Percentiles rank a stretch among this genome's conserved stretches.
Conservation (phyloP, 495 filamentous ascomycete species). For the Lasiosphaeria miniovina region DNA sequence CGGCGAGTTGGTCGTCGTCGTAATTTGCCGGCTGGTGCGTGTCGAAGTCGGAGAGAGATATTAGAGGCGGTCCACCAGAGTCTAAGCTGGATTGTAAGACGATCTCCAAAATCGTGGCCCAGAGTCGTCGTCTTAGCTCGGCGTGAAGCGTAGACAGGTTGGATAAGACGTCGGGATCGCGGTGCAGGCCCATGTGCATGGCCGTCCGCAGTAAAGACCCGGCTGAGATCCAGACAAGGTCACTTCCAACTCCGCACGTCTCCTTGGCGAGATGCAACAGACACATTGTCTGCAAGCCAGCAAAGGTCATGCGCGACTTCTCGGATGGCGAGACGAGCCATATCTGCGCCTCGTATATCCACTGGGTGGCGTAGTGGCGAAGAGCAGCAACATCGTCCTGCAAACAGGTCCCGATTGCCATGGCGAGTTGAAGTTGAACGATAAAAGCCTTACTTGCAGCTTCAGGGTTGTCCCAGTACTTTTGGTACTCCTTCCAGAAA, state of each 20-base stretch:
- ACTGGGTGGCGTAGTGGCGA: slow-evolving; percentile 53
- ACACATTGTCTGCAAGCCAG: slow-evolving; percentile 56
- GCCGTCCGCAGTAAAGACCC: slow-evolving; percentile 57
- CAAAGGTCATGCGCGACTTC: slow-evolving; percentile 54
- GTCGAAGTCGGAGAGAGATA: slow-evolving; percentile 57
- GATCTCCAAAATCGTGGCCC: slow-evolving; percentile 65
- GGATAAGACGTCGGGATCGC: slow-evolving; percentile 48
- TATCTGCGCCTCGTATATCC: slow-evolving; percentile 61
- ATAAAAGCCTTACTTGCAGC: slow-evolving; percentile 42
- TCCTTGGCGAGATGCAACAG: slow-evolving; percentile 60
- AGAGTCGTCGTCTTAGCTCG: slow-evolving; percentile 67
- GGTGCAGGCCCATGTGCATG: slow-evolving; percentile 60
- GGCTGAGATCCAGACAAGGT: slow-evolving; percentile 58
- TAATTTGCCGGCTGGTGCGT: slow-evolving; percentile 54
- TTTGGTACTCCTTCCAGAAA: slow-evolving; percentile 51
- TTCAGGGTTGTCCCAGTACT: slow-evolving; percentile 37
- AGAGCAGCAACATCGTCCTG: slow-evolving; percentile 49
- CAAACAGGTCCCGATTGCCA: slow-evolving; percentile 58
- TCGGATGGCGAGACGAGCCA: slow-evolving; percentile 56
- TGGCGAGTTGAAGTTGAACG: slow-evolving; percentile 60
- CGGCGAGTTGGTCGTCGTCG: slow-evolving; percentile 41
- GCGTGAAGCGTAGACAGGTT: slow-evolving; percentile 46
- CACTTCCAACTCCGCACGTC: slow-evolving; percentile 51
- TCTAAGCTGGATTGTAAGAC: slow-evolving; percentile 58
- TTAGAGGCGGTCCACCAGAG: slow-evolving; percentile 55